Base-by-base conservation (phyloP, 768 basidiomycete species). In the Pleurotus platypus region DNA sequence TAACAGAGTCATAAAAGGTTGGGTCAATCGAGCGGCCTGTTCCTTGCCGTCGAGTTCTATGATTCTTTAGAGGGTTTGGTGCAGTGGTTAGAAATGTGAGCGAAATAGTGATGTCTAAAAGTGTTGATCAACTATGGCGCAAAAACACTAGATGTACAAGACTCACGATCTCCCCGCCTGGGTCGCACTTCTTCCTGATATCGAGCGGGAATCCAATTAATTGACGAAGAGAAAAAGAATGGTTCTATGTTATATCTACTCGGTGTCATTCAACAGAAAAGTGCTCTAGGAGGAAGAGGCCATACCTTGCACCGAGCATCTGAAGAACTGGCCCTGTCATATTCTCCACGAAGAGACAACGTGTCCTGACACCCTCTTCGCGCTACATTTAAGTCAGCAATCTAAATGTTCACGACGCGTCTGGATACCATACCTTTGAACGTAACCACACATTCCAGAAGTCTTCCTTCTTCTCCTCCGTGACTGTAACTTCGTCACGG, bases 221-320 rank as follows among this genome's bases (percentile, higher is more conserved):
- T 56, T 0, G 77, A 76, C 0, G 74, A 76, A 12, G 75, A 71
- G 54, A 75, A 78, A 63, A 75, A 78, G 60, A 78, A 76, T 0
- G 77, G 75, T 56, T 78, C 75, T 24, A 77, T 69, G 51, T 72
- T 62, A 48, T 72, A 77, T 30, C 77, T 78, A 42, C 5, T 26
- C 40, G 35, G 24, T 12, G 16, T n/a, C 15, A 27, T 58, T 39
- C 57, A 49, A 26, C 16, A 20, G 24, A 49, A 20, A 12, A 8
- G 45, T 9, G 15, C 22, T 26, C 24, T 26, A 18, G 40, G 30
- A 12, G 7, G 16, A 9, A 16, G 6, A 26, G 7, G 15, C 64
- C 66, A 3, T 35, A 76, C 76, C 57, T 70, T 18, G 72, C 66
- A 6, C 76, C 76, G 2, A 78, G 56, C 64, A 76, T 70, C 49